A percentile compares a stretch with the other conserved stretches of the same genome.
Evolutionary conservation across 192 early-diverging fungal genomes (phyloP).

Genomic region (Coemansia sp.): DNA sequence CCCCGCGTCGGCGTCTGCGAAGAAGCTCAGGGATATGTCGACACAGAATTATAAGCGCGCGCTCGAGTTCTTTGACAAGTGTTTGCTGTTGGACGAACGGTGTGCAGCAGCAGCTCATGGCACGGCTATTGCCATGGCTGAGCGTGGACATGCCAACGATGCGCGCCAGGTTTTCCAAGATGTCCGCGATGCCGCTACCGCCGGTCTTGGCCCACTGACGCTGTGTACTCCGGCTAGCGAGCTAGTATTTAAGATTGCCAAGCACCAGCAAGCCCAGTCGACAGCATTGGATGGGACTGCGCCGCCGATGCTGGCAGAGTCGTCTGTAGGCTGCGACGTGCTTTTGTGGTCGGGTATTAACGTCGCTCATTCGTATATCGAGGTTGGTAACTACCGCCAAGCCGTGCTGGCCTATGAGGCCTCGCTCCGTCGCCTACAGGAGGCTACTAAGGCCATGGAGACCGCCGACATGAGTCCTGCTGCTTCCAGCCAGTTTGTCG

Average conservation of each 20-base stretch:
- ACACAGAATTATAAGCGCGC: conserved; percentile 66
- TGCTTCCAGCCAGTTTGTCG: neutral
- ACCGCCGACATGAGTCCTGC: conserved; percentile 1
- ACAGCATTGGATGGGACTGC: neutral
- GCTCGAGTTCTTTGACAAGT: conserved; percentile 81
- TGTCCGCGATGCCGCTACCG: conserved; percentile 60
- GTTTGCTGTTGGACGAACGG: conserved; percentile 64
- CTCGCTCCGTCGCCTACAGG: conserved; percentile 54
- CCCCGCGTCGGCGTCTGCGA: conserved; percentile 8
- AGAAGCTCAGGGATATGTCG: conserved; percentile 24
- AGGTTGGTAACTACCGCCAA: conserved; percentile 72
- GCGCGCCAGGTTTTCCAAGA: conserved; percentile 71
- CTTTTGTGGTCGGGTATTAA: conserved; percentile 66
- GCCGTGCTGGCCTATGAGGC: conserved; percentile 73
- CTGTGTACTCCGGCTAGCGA: conserved; percentile 23
- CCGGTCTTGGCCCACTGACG: conserved; percentile 32
- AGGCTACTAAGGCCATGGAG: conserved; percentile 21
- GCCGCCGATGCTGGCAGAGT: neutral
- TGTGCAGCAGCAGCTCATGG: conserved; percentile 86
- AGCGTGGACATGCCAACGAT: conserved; percentile 61
- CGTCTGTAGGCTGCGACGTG: conserved; percentile 35
- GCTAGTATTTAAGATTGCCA: conserved; percentile 33
- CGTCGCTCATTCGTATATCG: conserved; percentile 75
- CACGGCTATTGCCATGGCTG: conserved; percentile 81
- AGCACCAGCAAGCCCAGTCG: neutral